Base-by-base conservation (phyloP, 2,329 filamentous ascomycete species). In the Monilinia polystroma region DNA sequence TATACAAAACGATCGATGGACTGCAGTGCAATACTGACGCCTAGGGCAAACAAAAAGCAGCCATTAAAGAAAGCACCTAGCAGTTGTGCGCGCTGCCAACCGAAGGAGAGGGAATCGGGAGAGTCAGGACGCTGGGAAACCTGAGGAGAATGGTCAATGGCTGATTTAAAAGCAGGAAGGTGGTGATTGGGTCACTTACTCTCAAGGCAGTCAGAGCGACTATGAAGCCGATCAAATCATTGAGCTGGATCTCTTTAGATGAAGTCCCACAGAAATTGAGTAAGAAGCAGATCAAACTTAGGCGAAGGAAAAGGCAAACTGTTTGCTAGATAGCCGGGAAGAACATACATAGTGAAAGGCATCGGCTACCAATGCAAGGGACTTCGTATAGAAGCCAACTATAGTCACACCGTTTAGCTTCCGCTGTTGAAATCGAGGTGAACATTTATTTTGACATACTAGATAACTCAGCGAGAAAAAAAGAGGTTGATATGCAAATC, bases 41-140 rank as follows among this genome's bases (percentile, higher is more conserved):
- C 89, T 2, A 93, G 79, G 0, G 88, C 90, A 20, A 92, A 77
- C 1, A 93, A 81, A 67, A 93, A 90, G 1, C 88, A 87, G 18
- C 90, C 90, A 73, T 93, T 93, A 82, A 93, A 93, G 77, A 93
- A 93, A 29, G 89, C 89, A 6, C 90, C 90, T 0, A 93, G 80
- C 1, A 92, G 76, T n/a, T 85, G 84, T 20, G 90, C 89, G 43
- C 90, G 83, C 66, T 90, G 87, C 90, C 89, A 93, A n/a, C 90
- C 90, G 71, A 90, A 93, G 0, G 89, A 85, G 20, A 90, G 80
- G 12, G 80, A 81, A 68, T 84, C 80, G 0, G 88, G 88, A 1
- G 84, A 84, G 6, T 83, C 78, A 55, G 80, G 79, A 53, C 81
- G 79, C 70, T 89, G 83, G 26, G 87, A 82, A 67, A 88, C 77